These are phyloP conservation scores for Cenchrus americanus DNA, from an alignment of 176 grass and related monocot genomes.

Conservation along the genomic window DNA sequence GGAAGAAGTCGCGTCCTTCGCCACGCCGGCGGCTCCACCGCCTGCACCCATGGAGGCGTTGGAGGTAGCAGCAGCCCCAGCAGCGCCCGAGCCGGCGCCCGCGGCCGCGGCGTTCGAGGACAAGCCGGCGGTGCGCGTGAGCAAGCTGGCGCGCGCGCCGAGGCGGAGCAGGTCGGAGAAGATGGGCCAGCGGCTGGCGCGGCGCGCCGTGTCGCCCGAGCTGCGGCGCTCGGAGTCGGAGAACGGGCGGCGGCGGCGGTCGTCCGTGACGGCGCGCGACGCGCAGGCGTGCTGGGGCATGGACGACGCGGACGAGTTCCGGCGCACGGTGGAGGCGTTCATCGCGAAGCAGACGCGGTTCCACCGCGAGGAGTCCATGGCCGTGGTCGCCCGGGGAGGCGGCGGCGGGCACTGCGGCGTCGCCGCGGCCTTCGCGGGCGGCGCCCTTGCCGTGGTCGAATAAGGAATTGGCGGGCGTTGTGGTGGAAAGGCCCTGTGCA, in stretches of 20 bases:
- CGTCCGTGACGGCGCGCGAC: conserved; percentile 36
- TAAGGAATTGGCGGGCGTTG: background rate
- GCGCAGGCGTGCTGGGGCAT: conserved; percentile 42
- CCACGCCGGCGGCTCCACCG: background rate
- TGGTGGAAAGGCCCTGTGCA: background rate
- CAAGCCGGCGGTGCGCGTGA: conserved; percentile 38
- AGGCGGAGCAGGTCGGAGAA: conserved; percentile 68
- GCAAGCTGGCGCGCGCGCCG: conserved; percentile 38
- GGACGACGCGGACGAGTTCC: conserved; percentile 80
- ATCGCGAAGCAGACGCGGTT: conserved; percentile 81
- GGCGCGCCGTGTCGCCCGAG: conserved; percentile 50
- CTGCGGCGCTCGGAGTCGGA: conserved; percentile 71
- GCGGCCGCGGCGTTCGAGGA: conserved; percentile 47
- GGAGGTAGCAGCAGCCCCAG: background rate
- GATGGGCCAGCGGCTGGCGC: conserved; percentile 27
- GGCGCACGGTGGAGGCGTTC: conserved; percentile 80
- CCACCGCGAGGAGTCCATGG: conserved; percentile 84
- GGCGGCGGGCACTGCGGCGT: background rate
- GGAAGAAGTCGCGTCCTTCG: background rate
- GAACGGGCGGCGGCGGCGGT: conserved; percentile 47
- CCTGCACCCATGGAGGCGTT: background rate
- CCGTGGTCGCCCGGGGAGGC: conserved; percentile 5
- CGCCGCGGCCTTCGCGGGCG: conserved; percentile 33
- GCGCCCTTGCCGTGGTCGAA: conserved; percentile 24
- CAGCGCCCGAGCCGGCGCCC: background rate